Evolutionary conservation across 371 early-diverging fungal genomes (phyloP).

Genomic region (Rhizopus sp.): DNA sequence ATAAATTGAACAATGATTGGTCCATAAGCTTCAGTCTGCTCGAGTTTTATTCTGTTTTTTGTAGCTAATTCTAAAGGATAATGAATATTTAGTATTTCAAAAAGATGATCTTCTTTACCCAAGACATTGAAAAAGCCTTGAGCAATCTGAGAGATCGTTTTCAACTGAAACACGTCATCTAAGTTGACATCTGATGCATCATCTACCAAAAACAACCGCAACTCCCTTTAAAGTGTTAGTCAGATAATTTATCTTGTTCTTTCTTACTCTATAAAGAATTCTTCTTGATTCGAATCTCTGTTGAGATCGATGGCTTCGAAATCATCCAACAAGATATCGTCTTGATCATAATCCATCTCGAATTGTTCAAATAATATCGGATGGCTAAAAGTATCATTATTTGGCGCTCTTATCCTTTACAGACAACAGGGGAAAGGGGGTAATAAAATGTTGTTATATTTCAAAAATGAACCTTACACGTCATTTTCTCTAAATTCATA

Average conservation of each 20-base stretch:
- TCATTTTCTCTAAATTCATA: constrained; percentile 8
- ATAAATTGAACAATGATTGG: constrained; percentile 3
- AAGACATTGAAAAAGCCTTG: constrained; percentile 6
- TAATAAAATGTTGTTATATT: not conserved
- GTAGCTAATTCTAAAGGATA: constrained; percentile 11
- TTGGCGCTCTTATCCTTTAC: not conserved
- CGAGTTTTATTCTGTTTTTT: not conserved
- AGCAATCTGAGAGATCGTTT: not conserved
- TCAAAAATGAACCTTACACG: not conserved
- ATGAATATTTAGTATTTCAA: not conserved
- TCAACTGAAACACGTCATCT: constrained; percentile 3
- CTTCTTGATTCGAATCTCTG: not conserved
- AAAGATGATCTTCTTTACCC: constrained; percentile 1
- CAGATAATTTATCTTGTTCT: not conserved
- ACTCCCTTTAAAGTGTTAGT: not conserved
- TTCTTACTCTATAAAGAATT: not conserved
- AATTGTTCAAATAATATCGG: not conserved
- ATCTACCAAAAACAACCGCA: not conserved
- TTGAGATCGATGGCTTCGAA: not conserved
- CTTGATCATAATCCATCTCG: not conserved
- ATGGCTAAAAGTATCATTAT: not conserved
- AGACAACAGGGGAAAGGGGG: not conserved
- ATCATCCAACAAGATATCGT: not conserved
- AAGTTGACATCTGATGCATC: not conserved
- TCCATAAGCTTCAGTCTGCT: constrained; percentile 13